phyloP scores from a whole-genome alignment of 805 yeast species.

The Pichia heedii region DNA sequence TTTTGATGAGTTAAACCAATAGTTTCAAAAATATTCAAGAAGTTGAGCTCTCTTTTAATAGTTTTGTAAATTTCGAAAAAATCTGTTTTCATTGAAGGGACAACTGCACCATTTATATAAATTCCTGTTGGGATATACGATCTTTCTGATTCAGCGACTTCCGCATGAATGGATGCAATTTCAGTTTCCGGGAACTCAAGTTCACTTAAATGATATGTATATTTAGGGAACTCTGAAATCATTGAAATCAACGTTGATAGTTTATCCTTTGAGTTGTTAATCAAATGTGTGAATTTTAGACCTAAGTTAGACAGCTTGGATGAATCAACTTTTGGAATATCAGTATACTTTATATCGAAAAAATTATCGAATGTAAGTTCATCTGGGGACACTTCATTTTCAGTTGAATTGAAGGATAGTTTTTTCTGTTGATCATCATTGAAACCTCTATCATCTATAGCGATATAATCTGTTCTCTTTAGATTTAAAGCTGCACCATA shows the following conservation, averaged over 20 bases:
- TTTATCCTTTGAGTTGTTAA: slow-evolving; percentile 26
- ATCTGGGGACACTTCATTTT: not conserved
- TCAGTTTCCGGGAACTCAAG: slow-evolving; percentile 9
- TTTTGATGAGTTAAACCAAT: slow-evolving; percentile 27
- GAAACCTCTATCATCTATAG: slow-evolving; percentile 49
- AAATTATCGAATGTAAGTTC: not conserved
- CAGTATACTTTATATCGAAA: slow-evolving; percentile 14
- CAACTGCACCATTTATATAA: slow-evolving; percentile 61
- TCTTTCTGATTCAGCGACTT: slow-evolving; percentile 3
- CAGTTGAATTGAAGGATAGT: slow-evolving; percentile 16
- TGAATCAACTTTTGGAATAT: slow-evolving; percentile 25
- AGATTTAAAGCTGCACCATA: slow-evolving; percentile 59
- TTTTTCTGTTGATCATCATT: slow-evolving; percentile 22
- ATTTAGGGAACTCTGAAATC: slow-evolving; percentile 48
- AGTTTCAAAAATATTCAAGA: slow-evolving; percentile 15
- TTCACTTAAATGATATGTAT: slow-evolving; percentile 32
- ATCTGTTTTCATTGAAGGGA: slow-evolving; percentile 37
- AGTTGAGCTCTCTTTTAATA: slow-evolving; percentile 29
- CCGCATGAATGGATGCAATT: not conserved
- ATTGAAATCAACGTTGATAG: slow-evolving; percentile 32
- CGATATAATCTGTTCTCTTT: slow-evolving; percentile 60
- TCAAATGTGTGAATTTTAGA: slow-evolving; percentile 32
- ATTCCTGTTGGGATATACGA: slow-evolving; percentile 34
- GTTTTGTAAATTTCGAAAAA: slow-evolving; percentile 32
- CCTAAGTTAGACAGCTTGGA: slow-evolving; percentile 32